Evolutionary conservation across 179 eudicot genomes (phyloP).

Genomic region (Pouteria campechiana): DNA sequence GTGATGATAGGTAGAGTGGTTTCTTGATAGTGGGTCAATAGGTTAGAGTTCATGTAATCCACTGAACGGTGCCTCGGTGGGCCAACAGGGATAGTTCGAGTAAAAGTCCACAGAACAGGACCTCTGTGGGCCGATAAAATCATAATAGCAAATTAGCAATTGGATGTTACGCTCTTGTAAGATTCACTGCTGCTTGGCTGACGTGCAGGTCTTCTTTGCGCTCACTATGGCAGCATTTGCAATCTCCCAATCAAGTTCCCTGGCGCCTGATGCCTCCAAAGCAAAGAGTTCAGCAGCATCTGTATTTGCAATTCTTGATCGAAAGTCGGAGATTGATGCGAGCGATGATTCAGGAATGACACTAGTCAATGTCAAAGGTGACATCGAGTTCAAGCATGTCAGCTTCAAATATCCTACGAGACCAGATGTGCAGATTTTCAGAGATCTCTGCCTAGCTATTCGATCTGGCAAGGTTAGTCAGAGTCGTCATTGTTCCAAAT

Average conservation of each 20-base stretch:
- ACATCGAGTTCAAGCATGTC: constrained; percentile 46
- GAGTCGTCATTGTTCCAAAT: too few species aligned
- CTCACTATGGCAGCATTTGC: constrained; percentile 60
- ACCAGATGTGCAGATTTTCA: constrained; percentile 59
- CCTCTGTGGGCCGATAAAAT: too few species aligned
- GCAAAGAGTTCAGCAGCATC: constrained; percentile 58
- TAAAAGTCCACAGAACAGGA: too few species aligned
- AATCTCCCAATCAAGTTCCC: constrained; percentile 52
- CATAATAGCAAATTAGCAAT: too few species aligned
- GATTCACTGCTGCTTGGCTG: background rate
- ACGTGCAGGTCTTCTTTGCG: constrained; percentile 62
- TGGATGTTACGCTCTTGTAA: too few species aligned
- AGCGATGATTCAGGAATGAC: constrained; percentile 54
- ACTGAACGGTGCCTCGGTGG: background rate
- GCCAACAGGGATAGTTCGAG: background rate
- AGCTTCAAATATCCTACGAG: constrained; percentile 66
- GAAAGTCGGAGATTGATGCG: constrained; percentile 63
- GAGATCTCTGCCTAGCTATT: constrained; percentile 42
- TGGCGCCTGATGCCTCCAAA: constrained; percentile 48
- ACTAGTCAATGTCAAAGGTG: constrained; percentile 45
- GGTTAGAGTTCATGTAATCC: too few species aligned
- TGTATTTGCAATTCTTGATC: constrained; percentile 51
- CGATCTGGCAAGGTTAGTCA: constrained; percentile 50
- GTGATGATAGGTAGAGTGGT: too few species aligned
- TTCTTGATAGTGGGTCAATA: too few species aligned